phyloP scores from a whole-genome alignment of 140 eudicot genomes.

The Flaveria floridana region DNA sequence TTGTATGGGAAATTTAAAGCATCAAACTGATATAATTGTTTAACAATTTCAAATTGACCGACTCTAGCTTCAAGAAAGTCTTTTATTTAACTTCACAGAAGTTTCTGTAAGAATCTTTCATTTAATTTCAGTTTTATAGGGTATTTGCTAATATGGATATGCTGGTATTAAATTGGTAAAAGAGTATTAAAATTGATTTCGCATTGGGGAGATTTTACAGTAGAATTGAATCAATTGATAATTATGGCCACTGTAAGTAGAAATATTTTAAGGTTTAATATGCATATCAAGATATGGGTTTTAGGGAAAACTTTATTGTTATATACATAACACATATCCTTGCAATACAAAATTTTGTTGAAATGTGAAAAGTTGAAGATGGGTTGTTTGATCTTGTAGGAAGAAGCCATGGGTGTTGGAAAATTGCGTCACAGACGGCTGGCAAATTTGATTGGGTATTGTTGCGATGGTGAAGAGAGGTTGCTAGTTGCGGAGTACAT shows the following conservation, averaged over 20 bases:
- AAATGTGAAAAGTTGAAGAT: slow-evolving; percentile 11
- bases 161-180: neutral
- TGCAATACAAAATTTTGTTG: neutral
- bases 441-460: slow-evolving; percentile 87
- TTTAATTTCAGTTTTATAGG: neutral
- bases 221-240: neutral
- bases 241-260: neutral
- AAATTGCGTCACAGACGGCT: slow-evolving; percentile 64
- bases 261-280: neutral
- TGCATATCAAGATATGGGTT: slow-evolving; percentile 7
- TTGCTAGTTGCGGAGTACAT: slow-evolving; percentile 90
- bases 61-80: slow-evolving; percentile 10
- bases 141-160: neutral
- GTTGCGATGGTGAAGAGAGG: slow-evolving; percentile 97
- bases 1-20: neutral
- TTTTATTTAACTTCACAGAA: neutral
- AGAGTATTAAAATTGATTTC: slow-evolving; percentile 1
- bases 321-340: neutral
- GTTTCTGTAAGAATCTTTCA: neutral
- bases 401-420: slow-evolving; percentile 92
- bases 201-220: neutral
- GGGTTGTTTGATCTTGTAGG: slow-evolving; percentile 44
- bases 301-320: neutral
- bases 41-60: slow-evolving; percentile 4
- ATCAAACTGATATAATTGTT: neutral